Base-by-base conservation (phyloP, 73 alveolate species). In the Paramecium caudatum region DNA sequence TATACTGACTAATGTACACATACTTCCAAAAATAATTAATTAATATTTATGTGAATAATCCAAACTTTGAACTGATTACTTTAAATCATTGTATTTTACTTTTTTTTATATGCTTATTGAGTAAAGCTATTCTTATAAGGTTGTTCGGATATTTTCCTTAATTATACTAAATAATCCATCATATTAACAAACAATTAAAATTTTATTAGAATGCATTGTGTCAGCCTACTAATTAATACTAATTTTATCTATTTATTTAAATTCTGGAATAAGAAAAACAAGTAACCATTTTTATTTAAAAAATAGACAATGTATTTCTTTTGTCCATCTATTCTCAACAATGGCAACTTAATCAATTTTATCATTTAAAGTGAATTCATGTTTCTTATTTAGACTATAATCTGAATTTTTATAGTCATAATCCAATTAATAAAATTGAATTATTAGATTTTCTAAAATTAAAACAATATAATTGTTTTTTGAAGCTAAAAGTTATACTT, bases 341-440 rank as follows among this genome's bases (percentile, higher is more conserved):
- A 55, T 55, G 23, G 80, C 80, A 23, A 55, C n/a, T 55, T 55
- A 23, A 55, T 55, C 80, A 55, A 55, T 55, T 55, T 55, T 55
- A 55, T 55, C 80, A 8, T 55, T 55, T 55, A 55, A 55, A 5
- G 80, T 55, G 21, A 55, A 55, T 55, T 55, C 80, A 55, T 55
- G 80, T 27, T 25, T 2, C 30, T 55, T 55, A 27, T 55, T 16
- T 55, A 55, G 30, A 1, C 46, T 27, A 10, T 23, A 55, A 55
- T 55, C 80, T 12, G 46, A 37, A 23, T 23, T 55, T 2, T 55
- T 55, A 55, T 55, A 55, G 30, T 55, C 80, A 55, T 55, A 55
- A 9, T 55, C 80, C 3, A 55, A 55, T 21, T 55, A 55, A 55
- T 55, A 55, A 55, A 27, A 55, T 23, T 55, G 5, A 12, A 55